phyloP scores from a whole-genome alignment of 805 yeast species.

The Nakazawaea ishiwadae region DNA sequence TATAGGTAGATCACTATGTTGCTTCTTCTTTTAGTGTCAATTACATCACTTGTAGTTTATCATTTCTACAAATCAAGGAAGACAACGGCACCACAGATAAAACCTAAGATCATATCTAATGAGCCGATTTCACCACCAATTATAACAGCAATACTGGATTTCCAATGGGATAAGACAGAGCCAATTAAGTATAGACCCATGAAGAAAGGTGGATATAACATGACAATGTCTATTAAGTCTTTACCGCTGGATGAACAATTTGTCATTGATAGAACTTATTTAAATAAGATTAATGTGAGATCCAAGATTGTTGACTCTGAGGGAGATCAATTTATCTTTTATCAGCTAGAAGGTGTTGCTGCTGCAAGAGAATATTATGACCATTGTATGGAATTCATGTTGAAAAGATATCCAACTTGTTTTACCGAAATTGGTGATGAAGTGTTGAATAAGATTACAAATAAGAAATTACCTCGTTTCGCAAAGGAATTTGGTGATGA shows the following conservation, averaged over 20 bases:
- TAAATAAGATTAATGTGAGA: conserved; percentile 37
- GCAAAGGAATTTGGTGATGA: conserved; percentile 8
- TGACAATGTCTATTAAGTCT: conserved; percentile 60
- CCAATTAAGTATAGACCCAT: conserved; percentile 44
- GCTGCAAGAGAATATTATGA: conserved; percentile 51
- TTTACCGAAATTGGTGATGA: not conserved
- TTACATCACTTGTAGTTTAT: too few relatives aligned
- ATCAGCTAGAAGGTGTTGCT: conserved; percentile 23
- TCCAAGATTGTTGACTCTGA: conserved; percentile 26
- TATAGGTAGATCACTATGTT: too few relatives aligned
- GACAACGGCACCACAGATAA: too few relatives aligned
- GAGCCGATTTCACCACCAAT: too few relatives aligned
- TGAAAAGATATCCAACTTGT: not conserved
- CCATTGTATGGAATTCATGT: conserved; percentile 17
- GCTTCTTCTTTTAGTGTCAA: too few relatives aligned
- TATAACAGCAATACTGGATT: conserved; percentile 29
- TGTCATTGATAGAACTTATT: conserved; percentile 57
- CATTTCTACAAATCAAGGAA: too few relatives aligned
- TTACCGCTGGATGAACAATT: conserved; percentile 51
- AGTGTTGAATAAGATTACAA: conserved; percentile 23
- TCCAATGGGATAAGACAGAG: conserved; percentile 37
- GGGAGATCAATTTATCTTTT: conserved; percentile 29
- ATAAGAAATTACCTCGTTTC: conserved; percentile 35
- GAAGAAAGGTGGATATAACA: conserved; percentile 43
- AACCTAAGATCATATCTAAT: too few relatives aligned